These are phyloP conservation scores for Phanerochaete carnosa DNA, from an alignment of 768 basidiomycete species.

Conservation along the genomic window DNA sequence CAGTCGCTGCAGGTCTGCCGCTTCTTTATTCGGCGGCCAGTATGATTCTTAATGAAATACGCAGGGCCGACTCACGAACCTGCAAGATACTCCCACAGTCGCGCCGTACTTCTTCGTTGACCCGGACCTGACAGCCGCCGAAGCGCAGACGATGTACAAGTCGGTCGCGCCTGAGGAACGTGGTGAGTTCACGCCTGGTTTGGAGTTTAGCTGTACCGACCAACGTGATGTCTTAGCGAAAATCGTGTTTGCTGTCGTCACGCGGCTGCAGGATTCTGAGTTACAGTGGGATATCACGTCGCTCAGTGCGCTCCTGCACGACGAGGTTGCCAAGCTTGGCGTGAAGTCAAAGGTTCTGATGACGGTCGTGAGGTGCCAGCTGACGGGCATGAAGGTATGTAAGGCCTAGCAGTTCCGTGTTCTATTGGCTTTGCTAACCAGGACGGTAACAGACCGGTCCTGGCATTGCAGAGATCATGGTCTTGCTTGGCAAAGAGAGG, in stretches of 20 bases:
- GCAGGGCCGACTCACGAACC: conserved; percentile 66
- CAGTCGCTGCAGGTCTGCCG: conserved; percentile 51
- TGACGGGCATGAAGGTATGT: conserved; percentile 81
- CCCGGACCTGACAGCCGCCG: conserved; percentile 53
- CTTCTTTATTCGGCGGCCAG: neutral
- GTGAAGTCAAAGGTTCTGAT: conserved; percentile 56
- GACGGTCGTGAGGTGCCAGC: conserved; percentile 68
- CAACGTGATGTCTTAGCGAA: conserved; percentile 27
- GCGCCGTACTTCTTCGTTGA: conserved; percentile 79
- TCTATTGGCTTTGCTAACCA: too few species aligned
- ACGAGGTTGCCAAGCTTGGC: conserved; percentile 37
- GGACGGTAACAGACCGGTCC: conserved; percentile 35
- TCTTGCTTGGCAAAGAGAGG: conserved; percentile 26
- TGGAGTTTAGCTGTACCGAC: neutral
- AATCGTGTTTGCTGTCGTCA: conserved; percentile 17
- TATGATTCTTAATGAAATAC: neutral
- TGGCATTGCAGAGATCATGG: conserved; percentile 28
- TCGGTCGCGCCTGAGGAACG: conserved; percentile 40
- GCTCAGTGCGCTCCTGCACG: conserved; percentile 38
- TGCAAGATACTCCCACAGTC: conserved; percentile 66
- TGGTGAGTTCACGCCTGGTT: conserved; percentile 31
- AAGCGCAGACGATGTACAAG: conserved; percentile 52
- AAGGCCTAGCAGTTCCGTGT: neutral
- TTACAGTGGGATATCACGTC: conserved; percentile 36
- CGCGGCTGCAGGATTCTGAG: conserved; percentile 26